These are phyloP conservation scores for Penicillium nordicum DNA, from an alignment of 2,329 filamentous ascomycete species.

Conservation along the genomic window DNA sequence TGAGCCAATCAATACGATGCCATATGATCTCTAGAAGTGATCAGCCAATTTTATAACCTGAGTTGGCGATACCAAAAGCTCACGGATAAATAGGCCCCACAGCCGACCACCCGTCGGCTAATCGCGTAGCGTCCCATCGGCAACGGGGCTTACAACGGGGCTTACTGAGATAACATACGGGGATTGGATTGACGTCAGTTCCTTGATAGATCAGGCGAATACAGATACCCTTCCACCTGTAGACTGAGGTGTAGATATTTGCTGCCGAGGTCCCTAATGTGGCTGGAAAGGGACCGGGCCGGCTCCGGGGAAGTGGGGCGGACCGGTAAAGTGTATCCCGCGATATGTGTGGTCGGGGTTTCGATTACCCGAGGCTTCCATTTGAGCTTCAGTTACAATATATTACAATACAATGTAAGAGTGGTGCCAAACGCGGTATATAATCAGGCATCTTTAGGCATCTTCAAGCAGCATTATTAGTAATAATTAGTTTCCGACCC, in stretches of 20 bases:
- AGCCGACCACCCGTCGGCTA: constrained; percentile 10
- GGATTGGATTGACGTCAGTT: neutral
- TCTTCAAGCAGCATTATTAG: too few species aligned
- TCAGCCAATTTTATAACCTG: constrained; percentile 2
- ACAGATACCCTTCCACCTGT: too few species aligned
- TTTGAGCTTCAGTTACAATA: too few species aligned
- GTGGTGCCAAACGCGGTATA: too few species aligned
- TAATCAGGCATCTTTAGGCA: too few species aligned
- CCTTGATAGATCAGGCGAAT: rapidly evolving
- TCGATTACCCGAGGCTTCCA: too few species aligned
- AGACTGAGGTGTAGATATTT: too few species aligned
- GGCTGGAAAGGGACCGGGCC: neutral
- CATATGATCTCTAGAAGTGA: constrained; percentile 1
- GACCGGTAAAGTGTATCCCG: neutral
- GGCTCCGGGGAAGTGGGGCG: neutral
- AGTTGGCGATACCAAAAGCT: neutral
- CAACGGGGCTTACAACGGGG: neutral
- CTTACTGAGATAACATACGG: neutral
- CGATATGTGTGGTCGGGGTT: too few species aligned
- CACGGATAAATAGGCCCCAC: constrained; percentile 10
- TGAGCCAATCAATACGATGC: neutral
- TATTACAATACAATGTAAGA: too few species aligned
- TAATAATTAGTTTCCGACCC: too few species aligned
- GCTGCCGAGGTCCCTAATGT: too few species aligned
- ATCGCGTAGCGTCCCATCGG: constrained; percentile 6